These are phyloP conservation scores for Blastocystis sp. DNA, from an alignment of 352 stramenopile genomes.

Conservation along the genomic window DNA sequence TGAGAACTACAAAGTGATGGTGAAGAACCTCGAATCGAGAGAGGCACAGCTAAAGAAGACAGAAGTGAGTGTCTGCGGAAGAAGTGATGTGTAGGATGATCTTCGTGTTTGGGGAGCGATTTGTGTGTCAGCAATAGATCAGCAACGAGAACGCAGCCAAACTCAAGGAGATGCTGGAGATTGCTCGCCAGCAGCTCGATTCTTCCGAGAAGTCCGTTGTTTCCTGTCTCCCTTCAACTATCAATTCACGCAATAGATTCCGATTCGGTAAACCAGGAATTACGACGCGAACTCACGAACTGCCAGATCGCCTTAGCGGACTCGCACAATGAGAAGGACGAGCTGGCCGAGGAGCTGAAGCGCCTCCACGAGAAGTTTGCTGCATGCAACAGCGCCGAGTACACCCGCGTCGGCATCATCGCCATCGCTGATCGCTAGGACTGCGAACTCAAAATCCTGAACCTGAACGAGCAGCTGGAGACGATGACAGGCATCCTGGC, in stretches of 20 bases:
- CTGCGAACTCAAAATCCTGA: conserved; percentile 48
- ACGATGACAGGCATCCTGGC: conserved; percentile 29
- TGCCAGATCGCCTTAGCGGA: conserved; percentile 53
- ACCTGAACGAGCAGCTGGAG: conserved; percentile 38
- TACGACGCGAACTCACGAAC: conserved; percentile 29
- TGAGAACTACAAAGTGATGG: conserved; percentile 27
- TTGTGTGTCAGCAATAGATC: neutral
- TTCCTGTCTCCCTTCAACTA: neutral
- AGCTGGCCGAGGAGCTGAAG: conserved; percentile 35
- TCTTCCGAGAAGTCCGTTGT: conserved; percentile 48
- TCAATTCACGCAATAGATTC: neutral
- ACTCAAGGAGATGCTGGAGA: neutral
- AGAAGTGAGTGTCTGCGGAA: neutral
- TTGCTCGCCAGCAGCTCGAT: conserved; percentile 7
- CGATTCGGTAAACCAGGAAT: conserved; percentile 32
- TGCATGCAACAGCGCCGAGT: conserved; percentile 27
- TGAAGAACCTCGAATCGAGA: conserved; percentile 52
- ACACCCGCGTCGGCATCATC: neutral
- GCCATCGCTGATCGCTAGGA: neutral
- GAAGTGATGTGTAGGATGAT: conserved; percentile 21
- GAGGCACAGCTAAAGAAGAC: conserved; percentile 59
- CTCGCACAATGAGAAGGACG: conserved; percentile 46
- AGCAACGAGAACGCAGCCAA: conserved; percentile 15
- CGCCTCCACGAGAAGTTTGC: conserved; percentile 47
- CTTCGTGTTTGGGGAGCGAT: neutral